Percentiles rank a stretch among this genome's conserved stretches.
Evolutionary conservation across 2,329 filamentous ascomycete genomes (phyloP).

Genomic region (Colletotrichum phormii): DNA sequence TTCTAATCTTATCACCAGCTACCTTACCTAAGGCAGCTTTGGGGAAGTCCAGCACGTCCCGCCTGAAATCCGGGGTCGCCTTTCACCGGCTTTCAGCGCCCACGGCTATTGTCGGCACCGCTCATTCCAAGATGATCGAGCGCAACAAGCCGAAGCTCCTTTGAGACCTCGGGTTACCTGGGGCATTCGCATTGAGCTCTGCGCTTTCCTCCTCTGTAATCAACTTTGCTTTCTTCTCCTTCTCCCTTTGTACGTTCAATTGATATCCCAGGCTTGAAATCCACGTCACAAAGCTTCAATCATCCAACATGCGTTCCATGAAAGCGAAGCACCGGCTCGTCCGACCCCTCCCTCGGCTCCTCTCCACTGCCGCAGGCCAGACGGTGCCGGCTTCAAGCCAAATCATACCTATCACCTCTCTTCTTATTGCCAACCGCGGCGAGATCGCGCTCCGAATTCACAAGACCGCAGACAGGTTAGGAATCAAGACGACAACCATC

Average conservation of each 20-base stretch:
- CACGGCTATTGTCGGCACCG: constrained; percentile 34
- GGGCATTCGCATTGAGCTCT: not conserved
- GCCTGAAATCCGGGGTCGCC: constrained; percentile 22
- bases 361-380: constrained; percentile 42
- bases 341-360: constrained; percentile 54
- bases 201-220: not conserved
- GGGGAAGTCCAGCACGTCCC: not conserved
- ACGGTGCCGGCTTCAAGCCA: constrained; percentile 37
- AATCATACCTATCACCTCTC: constrained; percentile 73
- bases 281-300: not conserved
- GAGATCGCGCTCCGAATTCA: constrained; percentile 97
- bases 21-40: not conserved
- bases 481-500: constrained; percentile 92
- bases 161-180: constrained; percentile 26
- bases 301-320: constrained; percentile 64
- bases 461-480: constrained; percentile 86
- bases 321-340: constrained; percentile 62
- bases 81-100: constrained; percentile 30
- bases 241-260: not conserved
- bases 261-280: not conserved
- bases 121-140: not conserved
- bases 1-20: constrained; percentile 26
- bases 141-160: constrained; percentile 28
- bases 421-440: constrained; percentile 95
- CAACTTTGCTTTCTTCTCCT: not conserved